These are phyloP conservation scores for Discostella stelligeroides DNA, from an alignment of 108 stramenopile genomes.

Conservation along the genomic window DNA sequence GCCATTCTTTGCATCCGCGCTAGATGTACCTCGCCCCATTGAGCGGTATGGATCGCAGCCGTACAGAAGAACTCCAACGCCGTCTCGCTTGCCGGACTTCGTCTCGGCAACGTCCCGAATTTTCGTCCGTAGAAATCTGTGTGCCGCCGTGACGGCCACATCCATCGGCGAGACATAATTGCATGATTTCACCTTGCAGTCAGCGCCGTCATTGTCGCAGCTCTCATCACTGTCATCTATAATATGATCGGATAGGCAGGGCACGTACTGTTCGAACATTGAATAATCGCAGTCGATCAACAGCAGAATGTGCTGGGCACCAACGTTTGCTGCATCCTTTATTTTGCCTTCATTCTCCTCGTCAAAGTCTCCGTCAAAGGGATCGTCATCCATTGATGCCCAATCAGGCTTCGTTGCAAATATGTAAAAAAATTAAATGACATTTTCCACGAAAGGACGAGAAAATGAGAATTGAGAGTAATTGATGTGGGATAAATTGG, in stretches of 20 bases:
- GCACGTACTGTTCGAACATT: constrained; percentile 60
- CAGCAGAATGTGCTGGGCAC: constrained; percentile 64
- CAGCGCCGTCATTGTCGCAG: constrained; percentile 6
- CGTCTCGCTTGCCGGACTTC: constrained; percentile 70
- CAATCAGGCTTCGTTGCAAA: constrained; percentile 22
- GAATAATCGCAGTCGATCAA: constrained; percentile 64
- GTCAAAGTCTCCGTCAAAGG: constrained; percentile 16
- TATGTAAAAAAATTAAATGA: neutral
- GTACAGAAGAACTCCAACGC: constrained; percentile 66
- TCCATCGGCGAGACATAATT: constrained; percentile 51
- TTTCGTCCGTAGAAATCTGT: constrained; percentile 46
- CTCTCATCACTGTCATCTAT: constrained; percentile 12
- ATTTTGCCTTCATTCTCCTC: constrained; percentile 4
- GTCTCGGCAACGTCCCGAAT: constrained; percentile 61
- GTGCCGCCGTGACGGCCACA: constrained; percentile 50
- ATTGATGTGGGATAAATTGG: neutral
- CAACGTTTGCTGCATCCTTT: constrained; percentile 27
- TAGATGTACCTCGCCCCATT: neutral
- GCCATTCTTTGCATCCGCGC: neutral
- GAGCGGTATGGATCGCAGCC: constrained; percentile 33
- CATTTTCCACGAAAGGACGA: neutral
- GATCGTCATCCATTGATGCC: constrained; percentile 40
- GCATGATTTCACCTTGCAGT: neutral
- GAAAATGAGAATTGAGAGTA: neutral
- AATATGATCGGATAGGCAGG: constrained; percentile 8